Evolutionary conservation across 148 eudicot genomes (phyloP).

Genomic region (Cornus kousa): DNA sequence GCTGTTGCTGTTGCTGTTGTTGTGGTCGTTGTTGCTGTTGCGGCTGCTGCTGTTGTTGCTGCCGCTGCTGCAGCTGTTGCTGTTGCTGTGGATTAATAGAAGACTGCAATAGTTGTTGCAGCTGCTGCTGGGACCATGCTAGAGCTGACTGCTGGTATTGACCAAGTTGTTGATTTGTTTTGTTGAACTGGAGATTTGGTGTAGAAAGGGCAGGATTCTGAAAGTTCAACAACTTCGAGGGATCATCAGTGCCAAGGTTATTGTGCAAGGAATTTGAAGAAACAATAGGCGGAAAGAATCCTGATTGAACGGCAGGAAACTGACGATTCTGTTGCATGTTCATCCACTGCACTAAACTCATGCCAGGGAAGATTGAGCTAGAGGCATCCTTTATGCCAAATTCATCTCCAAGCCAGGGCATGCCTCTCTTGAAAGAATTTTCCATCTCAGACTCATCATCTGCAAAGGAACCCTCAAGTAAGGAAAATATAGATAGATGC

Average conservation of each 20-base stretch:
- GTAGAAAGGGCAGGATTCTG: slow-evolving; percentile 59
- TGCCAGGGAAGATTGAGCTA: slow-evolving; percentile 79
- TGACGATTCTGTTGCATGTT: slow-evolving; percentile 92
- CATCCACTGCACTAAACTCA: slow-evolving; percentile 97
- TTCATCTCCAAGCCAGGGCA: slow-evolving; percentile 93
- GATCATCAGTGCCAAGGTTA: slow-evolving; percentile 58
- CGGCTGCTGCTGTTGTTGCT: slow-evolving; percentile 21
- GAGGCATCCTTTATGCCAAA: slow-evolving; percentile 78
- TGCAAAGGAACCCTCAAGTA: slow-evolving; percentile 26
- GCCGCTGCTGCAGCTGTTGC: slow-evolving; percentile 20
- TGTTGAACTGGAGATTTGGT: slow-evolving; percentile 57
- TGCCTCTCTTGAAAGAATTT: slow-evolving; percentile 62
- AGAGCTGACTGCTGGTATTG: slow-evolving; percentile 56
- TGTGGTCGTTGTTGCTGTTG: slow-evolving; percentile 26
- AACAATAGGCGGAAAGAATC: slow-evolving; percentile 51
- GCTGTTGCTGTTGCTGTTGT: slow-evolving; percentile 29
- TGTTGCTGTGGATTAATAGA: slow-evolving; percentile 41
- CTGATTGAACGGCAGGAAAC: slow-evolving; percentile 55
- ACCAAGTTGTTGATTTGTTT: slow-evolving; percentile 50
- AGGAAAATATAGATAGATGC: background rate
- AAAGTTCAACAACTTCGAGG: slow-evolving; percentile 79
- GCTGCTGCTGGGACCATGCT: slow-evolving; percentile 69
- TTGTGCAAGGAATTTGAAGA: slow-evolving; percentile 42
- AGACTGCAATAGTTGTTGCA: slow-evolving; percentile 50
- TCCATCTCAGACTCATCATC: slow-evolving; percentile 80